Base-by-base conservation (phyloP, 1,284 basidiomycete species). In the Fomitopsis schrenkii region DNA sequence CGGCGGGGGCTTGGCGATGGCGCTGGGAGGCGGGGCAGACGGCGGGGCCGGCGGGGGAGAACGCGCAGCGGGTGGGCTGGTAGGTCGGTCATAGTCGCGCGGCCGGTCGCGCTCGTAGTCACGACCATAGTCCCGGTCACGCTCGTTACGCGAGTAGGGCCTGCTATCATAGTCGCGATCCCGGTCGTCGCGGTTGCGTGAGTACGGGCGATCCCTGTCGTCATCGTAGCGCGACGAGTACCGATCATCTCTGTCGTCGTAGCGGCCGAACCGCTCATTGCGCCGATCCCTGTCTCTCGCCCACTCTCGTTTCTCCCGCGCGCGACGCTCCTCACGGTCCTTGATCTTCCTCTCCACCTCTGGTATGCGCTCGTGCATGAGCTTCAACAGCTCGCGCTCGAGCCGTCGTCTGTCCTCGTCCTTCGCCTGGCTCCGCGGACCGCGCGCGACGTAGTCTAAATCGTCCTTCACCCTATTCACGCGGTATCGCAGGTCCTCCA, bases 351-450 rank as follows among this genome's bases (percentile, higher is more conserved):
- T 83, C 76, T 98, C 95, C 14, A 99, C 83, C 65, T 94, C 93
- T 0, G 97, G 97, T 2, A 99, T 81, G 59, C 91, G 86, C 72
- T 97, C 95, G 70, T 98, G 95, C 86, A 94, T 87, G 55, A 99
- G 79, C 60, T 83, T 82, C 66, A 98, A 75, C 44, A 98, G 79
- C 69, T 98, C 94, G 44, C 97, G 83, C 76, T 99, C 97, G 26
- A 97, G 82, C 70, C 88, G 86, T 38, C 97, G 81, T 58, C 91
- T 83, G 71, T 97, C 94, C 65, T 95, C 90, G 62, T 97, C 94
- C 74, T 94, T 94, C 9, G 85, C 82, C 5, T 80, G 75, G 9
- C 88, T 86, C 60, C 88, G 83, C 1, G 95, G 86, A 0, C 94
- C 93, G 19, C 90, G 86, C 19, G 90, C 87, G 60, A 91, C 87